Evolutionary conservation across 2,329 filamentous ascomycete genomes (phyloP).

Genomic region (Sporothrix humicola): DNA sequence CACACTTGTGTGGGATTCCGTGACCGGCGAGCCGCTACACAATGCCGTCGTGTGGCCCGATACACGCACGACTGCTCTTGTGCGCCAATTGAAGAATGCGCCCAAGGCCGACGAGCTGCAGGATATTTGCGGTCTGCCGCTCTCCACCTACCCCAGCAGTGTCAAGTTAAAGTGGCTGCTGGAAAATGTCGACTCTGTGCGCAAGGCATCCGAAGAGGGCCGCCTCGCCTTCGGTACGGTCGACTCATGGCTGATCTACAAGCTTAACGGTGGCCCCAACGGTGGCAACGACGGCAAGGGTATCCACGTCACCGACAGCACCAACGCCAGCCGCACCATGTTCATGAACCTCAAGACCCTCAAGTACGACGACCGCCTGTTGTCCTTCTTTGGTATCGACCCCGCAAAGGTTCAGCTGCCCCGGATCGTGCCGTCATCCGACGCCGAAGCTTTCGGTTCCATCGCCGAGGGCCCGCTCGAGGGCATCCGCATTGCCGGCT

Average conservation of each 20-base stretch:
- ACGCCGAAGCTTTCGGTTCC: conserved; percentile 72
- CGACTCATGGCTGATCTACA: conserved; percentile 86
- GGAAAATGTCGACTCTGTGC: conserved; percentile 71
- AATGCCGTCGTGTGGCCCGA: conserved; percentile 93
- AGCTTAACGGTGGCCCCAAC: conserved; percentile 74
- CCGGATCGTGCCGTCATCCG: conserved; percentile 82
- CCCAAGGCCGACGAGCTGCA: conserved; percentile 71
- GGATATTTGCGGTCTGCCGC: conserved; percentile 76
- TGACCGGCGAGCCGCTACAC: conserved; percentile 78
- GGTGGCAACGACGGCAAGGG: conserved; percentile 53
- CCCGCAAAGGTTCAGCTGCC: conserved; percentile 73
- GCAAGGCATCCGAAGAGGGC: conserved; percentile 75
- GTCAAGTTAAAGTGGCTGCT: conserved; percentile 86
- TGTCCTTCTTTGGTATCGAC: conserved; percentile 79
- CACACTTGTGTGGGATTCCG: conserved; percentile 80
- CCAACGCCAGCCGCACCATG: conserved; percentile 90
- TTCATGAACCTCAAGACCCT: conserved; percentile 87
- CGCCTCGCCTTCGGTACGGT: conserved; percentile 84
- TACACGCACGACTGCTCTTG: conserved; percentile 73
- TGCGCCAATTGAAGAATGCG: conserved; percentile 74
- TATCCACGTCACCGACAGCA: conserved; percentile 81
- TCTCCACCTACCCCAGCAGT: conserved; percentile 87
- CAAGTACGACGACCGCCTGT: conserved; percentile 76
- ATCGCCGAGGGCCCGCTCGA: conserved; percentile 69
- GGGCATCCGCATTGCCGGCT: conserved; percentile 78